Evolutionary conservation across 306 rosid species (phyloP), one percentile per base, ranked within the genome.

Genomic region (Cucumis cinereus): DNA sequence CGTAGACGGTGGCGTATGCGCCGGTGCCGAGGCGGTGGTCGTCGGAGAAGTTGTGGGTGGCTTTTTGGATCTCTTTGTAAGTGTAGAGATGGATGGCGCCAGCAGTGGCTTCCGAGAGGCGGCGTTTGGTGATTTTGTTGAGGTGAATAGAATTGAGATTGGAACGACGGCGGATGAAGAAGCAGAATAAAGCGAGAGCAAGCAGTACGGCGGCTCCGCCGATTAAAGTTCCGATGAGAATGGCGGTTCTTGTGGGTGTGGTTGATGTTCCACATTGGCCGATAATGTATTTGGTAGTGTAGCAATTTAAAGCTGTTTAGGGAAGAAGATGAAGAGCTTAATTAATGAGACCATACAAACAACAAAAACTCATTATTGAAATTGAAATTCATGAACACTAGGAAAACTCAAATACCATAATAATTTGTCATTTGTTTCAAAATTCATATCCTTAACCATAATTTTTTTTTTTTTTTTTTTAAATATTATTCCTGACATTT

Each of bases 1-100:
- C 96, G 61, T 90, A 92, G 50, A 94, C 99, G 17, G 99, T 90
- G 8, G 96, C 97, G 72, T 85, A 94, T 19, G 97, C 99, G 8
- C 99, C 99, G 2, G 88, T 88, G 68, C 99, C 97, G 0, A 94
- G 84, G 73, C 86, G 82, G 54, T 88, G 91, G 58, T 86, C 88
- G 33, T 92, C 97, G 7, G 99, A 89, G 92, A 94, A 94, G 69
- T 88, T 78, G 75, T 83, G 85, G 5, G 99, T 94, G 55, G 97
- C 97, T 81, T 78, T 92, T 83, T 85, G 95, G 0, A 94, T 89
- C 83, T 90, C 97, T 82, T 83, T 94, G 88, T 86, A 88, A 75
- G 88, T 77, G 66, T 90, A 91, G 36, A 92, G 77, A 4, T 91
- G 95, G 52, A 92, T 89, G 74, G 45, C 69, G 45, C 45, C 71